Evolutionary conservation across 257 asterid genomes (phyloP).

Genomic region (Gentiana macrophylla): DNA sequence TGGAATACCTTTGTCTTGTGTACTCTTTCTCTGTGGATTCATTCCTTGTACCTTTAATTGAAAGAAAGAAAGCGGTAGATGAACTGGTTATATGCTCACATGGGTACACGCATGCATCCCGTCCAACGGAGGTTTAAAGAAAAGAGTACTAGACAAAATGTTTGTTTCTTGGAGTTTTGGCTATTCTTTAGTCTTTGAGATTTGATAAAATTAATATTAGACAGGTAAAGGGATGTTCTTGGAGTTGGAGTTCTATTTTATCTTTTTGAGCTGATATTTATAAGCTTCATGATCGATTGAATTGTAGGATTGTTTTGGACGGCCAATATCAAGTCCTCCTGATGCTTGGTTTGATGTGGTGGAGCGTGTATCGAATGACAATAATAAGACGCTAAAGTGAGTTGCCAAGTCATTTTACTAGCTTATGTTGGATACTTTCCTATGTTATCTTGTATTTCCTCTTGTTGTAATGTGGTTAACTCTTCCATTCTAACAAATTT

Average conservation of each 20-base stretch:
- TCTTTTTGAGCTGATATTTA: slow-evolving; percentile 3
- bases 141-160: no score
- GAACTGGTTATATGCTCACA: no score
- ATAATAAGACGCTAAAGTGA: slow-evolving; percentile 85
- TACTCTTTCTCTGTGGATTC: no score
- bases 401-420: slow-evolving; percentile 8
- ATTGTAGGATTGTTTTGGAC: slow-evolving; percentile 88
- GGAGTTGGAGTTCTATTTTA: neutral
- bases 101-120: no score
- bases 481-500: neutral
- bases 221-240: neutral
- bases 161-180: no score
- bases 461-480: neutral
- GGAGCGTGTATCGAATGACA: slow-evolving; percentile 87
- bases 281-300: slow-evolving; percentile 2
- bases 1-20: no score
- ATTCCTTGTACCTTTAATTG: no score
- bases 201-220: no score
- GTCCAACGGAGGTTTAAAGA: no score
- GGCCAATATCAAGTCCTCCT: slow-evolving; percentile 97
- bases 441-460: neutral
- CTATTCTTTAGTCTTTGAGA: no score
- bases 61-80: no score
- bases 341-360: slow-evolving; percentile 99
- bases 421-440: neutral